These are phyloP conservation scores for Phytophthora tentaculata DNA, from an alignment of 352 stramenopile genomes.

Conservation along the genomic window DNA sequence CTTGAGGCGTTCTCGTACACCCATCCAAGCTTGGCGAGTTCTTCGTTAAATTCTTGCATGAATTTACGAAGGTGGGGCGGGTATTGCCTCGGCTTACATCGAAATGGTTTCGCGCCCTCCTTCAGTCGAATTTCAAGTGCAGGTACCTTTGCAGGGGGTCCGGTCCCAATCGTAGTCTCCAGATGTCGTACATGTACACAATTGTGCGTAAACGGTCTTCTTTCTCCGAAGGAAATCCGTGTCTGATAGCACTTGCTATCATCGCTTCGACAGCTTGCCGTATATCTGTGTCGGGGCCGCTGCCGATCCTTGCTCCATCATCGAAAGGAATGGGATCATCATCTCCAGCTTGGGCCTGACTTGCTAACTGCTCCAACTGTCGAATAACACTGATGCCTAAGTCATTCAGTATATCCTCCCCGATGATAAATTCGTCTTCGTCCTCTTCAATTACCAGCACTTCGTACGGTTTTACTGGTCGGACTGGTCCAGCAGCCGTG, in stretches of 20 bases:
- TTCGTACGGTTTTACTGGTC: not conserved
- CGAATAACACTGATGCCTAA: not conserved
- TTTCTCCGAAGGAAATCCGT: conserved; percentile 2
- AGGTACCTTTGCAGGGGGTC: conserved; percentile 8
- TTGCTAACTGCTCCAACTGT: not conserved
- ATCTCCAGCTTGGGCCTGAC: not conserved
- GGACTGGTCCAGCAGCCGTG: not conserved
- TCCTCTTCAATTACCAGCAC: not conserved
- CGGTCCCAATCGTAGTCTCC: not conserved
- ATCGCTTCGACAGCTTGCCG: not conserved
- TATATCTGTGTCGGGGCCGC: not conserved
- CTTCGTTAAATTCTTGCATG: not conserved
- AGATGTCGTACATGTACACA: conserved; percentile 16
- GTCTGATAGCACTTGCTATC: not conserved
- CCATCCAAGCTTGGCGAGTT: not conserved
- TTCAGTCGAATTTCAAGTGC: not conserved
- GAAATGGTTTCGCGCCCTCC: not conserved
- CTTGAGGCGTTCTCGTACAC: conserved; percentile 1
- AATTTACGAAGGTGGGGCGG: not conserved
- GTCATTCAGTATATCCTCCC: not conserved
- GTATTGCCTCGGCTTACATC: not conserved
- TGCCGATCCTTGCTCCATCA: too few relatives aligned
- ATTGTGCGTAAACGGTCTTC: conserved; percentile 2
- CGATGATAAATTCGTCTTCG: not conserved
- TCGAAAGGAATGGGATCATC: not conserved